Conservation (phyloP, 805 yeast species). For the Candida manassasensis region DNA sequence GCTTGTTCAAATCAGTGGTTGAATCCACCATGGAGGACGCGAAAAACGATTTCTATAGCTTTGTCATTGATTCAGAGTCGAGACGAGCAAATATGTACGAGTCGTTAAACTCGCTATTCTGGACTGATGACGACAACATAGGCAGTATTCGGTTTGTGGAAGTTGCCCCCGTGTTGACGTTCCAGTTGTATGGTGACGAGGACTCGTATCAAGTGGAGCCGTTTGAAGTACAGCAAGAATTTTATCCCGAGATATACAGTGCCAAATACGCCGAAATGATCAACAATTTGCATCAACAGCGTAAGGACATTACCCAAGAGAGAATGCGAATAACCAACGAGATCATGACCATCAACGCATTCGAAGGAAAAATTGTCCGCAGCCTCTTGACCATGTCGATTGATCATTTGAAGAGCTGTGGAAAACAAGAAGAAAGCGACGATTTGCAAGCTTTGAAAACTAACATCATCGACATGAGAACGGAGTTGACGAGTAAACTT, state of each 20-base stretch:
- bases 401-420: constrained; percentile 14
- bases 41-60: constrained; percentile 19
- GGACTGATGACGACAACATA: constrained; percentile 28
- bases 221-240: constrained; percentile 23
- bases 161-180: constrained; percentile 28
- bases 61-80: constrained; percentile 31
- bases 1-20: constrained; percentile 23
- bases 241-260: constrained; percentile 34
- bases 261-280: constrained; percentile 17
- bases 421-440: constrained; percentile 11
- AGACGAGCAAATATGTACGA: constrained; percentile 24
- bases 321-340: constrained; percentile 19
- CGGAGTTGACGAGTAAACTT: constrained; percentile 15
- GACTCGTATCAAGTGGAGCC: constrained; percentile 14
- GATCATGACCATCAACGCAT: constrained; percentile 30
- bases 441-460: constrained; percentile 16
- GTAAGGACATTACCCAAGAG: constrained; percentile 12
- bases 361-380: constrained; percentile 36
- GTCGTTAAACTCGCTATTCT: constrained; percentile 32
- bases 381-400: constrained; percentile 21
- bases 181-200: constrained; percentile 26
- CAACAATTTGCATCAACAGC: constrained; percentile 15
- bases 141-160: constrained; percentile 24
- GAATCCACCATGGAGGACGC: constrained; percentile 18
- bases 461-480: constrained; percentile 15